Evolutionary conservation across 2,329 filamentous ascomycete species (phyloP), one percentile per base, ranked within the genome.

Genomic region (Amauroascus niger): DNA sequence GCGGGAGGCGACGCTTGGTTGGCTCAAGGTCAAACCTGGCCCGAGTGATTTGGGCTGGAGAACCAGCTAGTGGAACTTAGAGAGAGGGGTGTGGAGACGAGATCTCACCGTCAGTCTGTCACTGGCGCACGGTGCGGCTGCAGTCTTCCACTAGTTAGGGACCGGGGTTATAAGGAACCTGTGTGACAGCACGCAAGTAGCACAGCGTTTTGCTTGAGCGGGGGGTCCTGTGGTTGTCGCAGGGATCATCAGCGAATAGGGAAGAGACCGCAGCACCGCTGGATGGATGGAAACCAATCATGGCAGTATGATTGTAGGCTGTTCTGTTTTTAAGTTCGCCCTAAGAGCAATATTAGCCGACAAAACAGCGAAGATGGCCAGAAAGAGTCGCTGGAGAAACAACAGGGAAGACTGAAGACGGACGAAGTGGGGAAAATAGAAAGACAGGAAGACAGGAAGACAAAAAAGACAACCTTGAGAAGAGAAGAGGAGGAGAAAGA

Each of bases 121-220:
- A 57, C 56, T 57, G 58, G 58, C 54, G 56, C 56, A 59, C 47
- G 56, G 53, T 56, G 56, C 56, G 58, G 58, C 56, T 59, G 58
- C 56, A 55, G 50, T 56, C 52, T 57, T 54, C 56, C 57, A 58
- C 58, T 59, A 56, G 58, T 56, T 49, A 32, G 44, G 44, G 51
- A 49, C 51, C 33, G 37, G 43, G 51, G 51, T 40, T 8, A 18
- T n/a, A 46, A 9, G 14, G 50, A 53, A 52, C 45, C 52, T 54
- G 55, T 54, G 55, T 54, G 55, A 54, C 55, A 53, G 51, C 50
- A 49, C 40, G 32, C 39, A 28, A 41, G 22, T 24, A 13, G 22
- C 7, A 40, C 20, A 40, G 49, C 16, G 24, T n/a, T n/a, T n/a
- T n/a, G n/a, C n/a, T n/a, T n/a, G 28, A 26, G 39, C 30, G 18